Evolutionary conservation across 2,329 filamentous ascomycete genomes (phyloP).

Genomic region (Teratosphaeria viscida): DNA sequence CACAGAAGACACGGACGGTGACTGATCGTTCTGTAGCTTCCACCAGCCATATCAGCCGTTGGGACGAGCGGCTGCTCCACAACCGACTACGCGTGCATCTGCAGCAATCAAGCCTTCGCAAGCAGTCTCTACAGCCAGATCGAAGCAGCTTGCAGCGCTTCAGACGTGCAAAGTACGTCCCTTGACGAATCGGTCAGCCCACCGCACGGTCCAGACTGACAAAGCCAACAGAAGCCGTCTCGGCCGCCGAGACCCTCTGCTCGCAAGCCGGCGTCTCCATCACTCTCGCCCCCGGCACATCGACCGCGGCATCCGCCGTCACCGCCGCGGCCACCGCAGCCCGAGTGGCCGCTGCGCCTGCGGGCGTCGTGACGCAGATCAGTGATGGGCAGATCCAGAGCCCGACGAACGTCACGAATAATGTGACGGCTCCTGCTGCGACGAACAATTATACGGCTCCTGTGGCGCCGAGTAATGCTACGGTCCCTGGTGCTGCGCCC

Average conservation of each 20-base stretch:
- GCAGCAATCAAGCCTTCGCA: neutral
- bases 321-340: conserved; percentile 3
- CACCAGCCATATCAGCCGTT: neutral
- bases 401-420: neutral
- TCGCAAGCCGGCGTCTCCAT: neutral
- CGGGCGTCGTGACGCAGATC: conserved; percentile 9
- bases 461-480: neutral
- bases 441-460: neutral
- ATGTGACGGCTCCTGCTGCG: neutral
- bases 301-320: conserved; percentile 6
- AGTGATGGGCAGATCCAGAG: conserved; percentile 16
- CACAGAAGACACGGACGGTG: neutral
- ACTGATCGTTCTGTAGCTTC: neutral
- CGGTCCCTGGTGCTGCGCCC: neutral
- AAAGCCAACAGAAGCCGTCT: neutral
- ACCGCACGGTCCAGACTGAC: neutral
- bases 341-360: conserved; percentile 9
- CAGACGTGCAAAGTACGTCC: neutral
- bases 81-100: neutral
- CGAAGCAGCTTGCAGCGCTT: neutral
- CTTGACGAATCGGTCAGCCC: neutral
- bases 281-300: neutral
- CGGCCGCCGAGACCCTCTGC: neutral
- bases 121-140: neutral
- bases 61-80: neutral